Percentiles rank a stretch among this genome's conserved stretches.
phyloP scores from a whole-genome alignment of 2,329 filamentous ascomycete species.

The Magnaporthales sp. region DNA sequence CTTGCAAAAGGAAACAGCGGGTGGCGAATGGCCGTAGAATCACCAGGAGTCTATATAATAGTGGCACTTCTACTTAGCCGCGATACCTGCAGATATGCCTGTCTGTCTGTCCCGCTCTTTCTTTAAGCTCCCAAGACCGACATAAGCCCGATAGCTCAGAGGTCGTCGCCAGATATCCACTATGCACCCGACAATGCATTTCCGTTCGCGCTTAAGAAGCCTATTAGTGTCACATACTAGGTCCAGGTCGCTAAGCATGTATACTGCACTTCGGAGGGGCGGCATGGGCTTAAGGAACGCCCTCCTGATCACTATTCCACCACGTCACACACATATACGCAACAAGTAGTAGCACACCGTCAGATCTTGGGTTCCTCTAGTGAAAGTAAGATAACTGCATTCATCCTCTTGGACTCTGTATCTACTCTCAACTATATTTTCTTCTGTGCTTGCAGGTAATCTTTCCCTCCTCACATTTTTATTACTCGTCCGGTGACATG shows the following conservation, averaged over 20 bases:
- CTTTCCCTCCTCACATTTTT: slow-evolving; percentile 1
- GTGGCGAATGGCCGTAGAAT: background rate
- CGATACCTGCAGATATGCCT: background rate
- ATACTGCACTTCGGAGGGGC: background rate
- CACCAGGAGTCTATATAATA: background rate
- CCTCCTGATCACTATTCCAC: background rate
- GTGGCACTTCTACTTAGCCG: background rate
- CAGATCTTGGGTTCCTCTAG: background rate
- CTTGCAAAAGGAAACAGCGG: background rate
- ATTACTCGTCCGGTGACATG: slow-evolving; percentile 1
- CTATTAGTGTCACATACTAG: background rate
- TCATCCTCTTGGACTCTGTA: background rate
- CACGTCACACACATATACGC: background rate
- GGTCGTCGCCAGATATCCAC: background rate
- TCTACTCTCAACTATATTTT: background rate
- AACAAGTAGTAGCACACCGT: background rate
- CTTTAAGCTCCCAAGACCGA: background rate
- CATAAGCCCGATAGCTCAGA: background rate
- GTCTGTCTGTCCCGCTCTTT: background rate
- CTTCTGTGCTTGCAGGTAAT: background rate
- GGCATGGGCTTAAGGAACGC: background rate
- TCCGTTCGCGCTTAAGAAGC: background rate
- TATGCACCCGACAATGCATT: background rate
- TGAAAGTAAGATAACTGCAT: background rate
- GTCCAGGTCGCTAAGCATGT: background rate